These are phyloP conservation scores for Verticillium zaregamsianum DNA, from an alignment of 2,329 filamentous ascomycete species.

Conservation along the genomic window DNA sequence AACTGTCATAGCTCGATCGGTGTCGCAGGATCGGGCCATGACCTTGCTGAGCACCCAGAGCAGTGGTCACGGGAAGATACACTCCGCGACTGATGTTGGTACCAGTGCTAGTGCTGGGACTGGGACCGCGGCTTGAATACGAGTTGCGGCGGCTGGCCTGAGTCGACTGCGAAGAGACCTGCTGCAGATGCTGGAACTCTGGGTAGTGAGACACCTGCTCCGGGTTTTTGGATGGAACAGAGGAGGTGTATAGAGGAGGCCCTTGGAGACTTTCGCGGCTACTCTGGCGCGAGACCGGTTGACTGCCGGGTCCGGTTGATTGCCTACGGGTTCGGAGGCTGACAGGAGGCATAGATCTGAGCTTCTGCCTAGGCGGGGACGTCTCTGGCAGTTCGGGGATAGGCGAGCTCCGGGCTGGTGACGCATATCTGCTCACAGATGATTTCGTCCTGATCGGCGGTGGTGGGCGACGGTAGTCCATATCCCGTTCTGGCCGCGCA, in stretches of 20 bases:
- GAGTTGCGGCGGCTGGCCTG: background rate
- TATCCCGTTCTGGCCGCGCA: conserved; percentile 2
- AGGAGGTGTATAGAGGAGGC: background rate
- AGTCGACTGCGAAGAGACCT: conserved; percentile 2
- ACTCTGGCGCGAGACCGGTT: background rate
- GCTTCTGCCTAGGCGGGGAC: conserved; percentile 18
- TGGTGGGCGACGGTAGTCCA: background rate
- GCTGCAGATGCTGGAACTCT: conserved; percentile 1
- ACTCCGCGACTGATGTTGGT: background rate
- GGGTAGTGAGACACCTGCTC: background rate
- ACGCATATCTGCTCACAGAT: background rate
- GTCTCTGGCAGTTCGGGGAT: conserved; percentile 22
- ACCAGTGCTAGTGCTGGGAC: background rate
- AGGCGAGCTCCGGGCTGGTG: conserved; percentile 11
- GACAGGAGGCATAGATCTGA: conserved; percentile 34
- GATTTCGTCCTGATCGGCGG: conserved; percentile 1
- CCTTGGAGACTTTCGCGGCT: conserved; percentile 1
- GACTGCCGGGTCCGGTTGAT: background rate
- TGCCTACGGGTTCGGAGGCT: conserved; percentile 32
- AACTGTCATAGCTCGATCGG: conserved; percentile 26
- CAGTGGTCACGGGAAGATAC: conserved; percentile 4
- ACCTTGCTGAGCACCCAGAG: conserved; percentile 3
- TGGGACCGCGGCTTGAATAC: background rate
- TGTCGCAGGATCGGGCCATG: conserved; percentile 20
- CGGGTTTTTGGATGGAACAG: background rate